phyloP scores from a whole-genome alignment of 148 eudicot genomes.

The Pharnaceum exiguum region DNA sequence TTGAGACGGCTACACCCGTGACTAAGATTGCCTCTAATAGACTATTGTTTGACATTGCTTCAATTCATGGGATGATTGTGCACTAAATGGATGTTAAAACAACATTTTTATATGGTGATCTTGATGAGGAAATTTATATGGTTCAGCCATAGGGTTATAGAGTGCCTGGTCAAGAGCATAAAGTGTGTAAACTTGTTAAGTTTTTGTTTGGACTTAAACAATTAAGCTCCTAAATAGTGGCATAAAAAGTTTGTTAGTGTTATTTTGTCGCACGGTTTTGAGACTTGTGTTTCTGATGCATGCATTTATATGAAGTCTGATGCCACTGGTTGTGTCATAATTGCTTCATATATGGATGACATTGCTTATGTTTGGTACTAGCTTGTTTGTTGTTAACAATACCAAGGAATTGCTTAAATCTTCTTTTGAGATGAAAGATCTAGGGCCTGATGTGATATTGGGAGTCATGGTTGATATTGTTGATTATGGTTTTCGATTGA shows the following conservation, averaged over 20 bases:
- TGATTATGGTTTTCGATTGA: background rate
- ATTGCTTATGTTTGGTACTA: background rate
- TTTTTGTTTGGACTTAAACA: no score
- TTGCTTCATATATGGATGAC: background rate
- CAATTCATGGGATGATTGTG: background rate
- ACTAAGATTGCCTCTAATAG: background rate
- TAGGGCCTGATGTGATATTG: background rate
- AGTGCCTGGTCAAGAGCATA: no score
- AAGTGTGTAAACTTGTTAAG: no score
- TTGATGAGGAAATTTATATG: no score
- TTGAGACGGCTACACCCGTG: background rate
- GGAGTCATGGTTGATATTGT: background rate
- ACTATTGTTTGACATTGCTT: background rate
- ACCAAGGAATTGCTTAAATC: background rate
- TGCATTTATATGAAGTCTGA: background rate
- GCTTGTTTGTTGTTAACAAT: background rate
- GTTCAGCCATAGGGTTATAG: no score
- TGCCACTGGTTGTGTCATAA: background rate
- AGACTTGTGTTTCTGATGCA: no score
- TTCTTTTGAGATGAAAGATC: background rate
- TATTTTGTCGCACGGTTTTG: no score
- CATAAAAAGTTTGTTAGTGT: no score
- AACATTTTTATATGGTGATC: background rate
- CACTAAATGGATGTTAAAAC: background rate
- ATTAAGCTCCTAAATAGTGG: no score